Conservation (phyloP, 2,329 filamentous ascomycete genomes). For the Ceratocystis alfenasii region DNA sequence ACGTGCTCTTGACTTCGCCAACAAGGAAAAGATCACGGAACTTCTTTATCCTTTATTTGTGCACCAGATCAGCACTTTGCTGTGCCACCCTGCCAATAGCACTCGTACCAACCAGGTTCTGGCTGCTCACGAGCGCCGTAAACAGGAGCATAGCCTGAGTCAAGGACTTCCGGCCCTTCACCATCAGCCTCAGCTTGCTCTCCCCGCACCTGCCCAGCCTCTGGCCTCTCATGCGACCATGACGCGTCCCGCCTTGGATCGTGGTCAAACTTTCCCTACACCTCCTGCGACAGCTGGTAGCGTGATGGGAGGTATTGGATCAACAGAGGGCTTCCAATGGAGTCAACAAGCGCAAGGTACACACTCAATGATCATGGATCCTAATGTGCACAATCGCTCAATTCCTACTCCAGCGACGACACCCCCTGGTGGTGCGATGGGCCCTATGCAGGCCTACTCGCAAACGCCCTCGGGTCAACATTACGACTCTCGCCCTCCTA, state of each 20-base stretch:
- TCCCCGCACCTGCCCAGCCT: conserved; percentile 45
- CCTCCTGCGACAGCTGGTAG: conserved; percentile 88
- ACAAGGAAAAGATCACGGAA: conserved; percentile 99
- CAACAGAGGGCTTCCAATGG: conserved; percentile 74
- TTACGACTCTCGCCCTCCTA: conserved; percentile 65
- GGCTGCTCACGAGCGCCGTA: conserved; percentile 68
- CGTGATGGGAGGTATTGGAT: conserved; percentile 61
- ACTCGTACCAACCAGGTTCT: conserved; percentile 73
- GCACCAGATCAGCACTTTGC: conserved; percentile 84
- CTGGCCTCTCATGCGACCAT: conserved; percentile 57
- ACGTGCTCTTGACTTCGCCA: conserved; percentile 92
- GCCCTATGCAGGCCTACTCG: conserved; percentile 63
- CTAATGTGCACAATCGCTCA: conserved; percentile 64
- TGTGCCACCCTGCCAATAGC: conserved; percentile 89
- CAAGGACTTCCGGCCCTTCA: conserved; percentile 55
- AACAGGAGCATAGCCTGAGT: conserved; percentile 53
- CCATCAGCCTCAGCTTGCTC: conserved; percentile 45
- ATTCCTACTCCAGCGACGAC: conserved; percentile 90
- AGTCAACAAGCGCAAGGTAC: conserved; percentile 43
- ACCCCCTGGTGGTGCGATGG: conserved; percentile 64
- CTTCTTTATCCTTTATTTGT: conserved; percentile 91
- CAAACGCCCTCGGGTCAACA: conserved; percentile 48
- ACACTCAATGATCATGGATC: conserved; percentile 72
- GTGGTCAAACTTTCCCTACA: conserved; percentile 86
- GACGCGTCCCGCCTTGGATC: conserved; percentile 64